phyloP scores from a whole-genome alignment of 345 rosid species.

The Salix purpurea region DNA sequence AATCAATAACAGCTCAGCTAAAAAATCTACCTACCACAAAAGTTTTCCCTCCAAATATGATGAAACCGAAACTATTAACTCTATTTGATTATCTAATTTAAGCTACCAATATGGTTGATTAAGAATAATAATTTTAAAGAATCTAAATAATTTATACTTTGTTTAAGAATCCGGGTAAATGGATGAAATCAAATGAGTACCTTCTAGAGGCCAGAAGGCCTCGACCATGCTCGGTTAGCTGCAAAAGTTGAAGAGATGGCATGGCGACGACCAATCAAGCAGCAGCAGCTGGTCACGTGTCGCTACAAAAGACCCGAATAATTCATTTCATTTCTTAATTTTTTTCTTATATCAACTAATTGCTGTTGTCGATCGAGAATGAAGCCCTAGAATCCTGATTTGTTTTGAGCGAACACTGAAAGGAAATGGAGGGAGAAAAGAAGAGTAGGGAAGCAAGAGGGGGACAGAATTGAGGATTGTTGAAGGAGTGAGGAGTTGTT shows the following conservation, averaged over 20 bases:
- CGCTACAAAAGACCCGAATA: not conserved
- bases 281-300: conserved; percentile 7
- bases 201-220: conserved; percentile 77
- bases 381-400: not conserved
- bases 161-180: not conserved
- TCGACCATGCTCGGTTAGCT: conserved; percentile 78
- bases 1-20: not conserved
- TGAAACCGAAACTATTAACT: not conserved
- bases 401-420: not conserved
- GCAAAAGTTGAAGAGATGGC: conserved; percentile 90
- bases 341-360: not conserved
- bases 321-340: not conserved
- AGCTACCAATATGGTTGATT: not conserved
- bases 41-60: not conserved
- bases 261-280: conserved; percentile 27
- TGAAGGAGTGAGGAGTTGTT: not conserved
- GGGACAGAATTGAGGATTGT: not conserved
- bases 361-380: not conserved
- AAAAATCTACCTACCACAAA: not conserved
- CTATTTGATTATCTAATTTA: not conserved
- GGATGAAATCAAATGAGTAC: conserved; percentile 29
- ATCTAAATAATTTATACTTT: not conserved
- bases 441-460: not conserved
- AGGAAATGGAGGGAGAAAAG: not conserved
- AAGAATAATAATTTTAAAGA: not conserved